phyloP scores from a whole-genome alignment of 2,329 filamentous ascomycete genomes.

The Scorias spongiosa region DNA sequence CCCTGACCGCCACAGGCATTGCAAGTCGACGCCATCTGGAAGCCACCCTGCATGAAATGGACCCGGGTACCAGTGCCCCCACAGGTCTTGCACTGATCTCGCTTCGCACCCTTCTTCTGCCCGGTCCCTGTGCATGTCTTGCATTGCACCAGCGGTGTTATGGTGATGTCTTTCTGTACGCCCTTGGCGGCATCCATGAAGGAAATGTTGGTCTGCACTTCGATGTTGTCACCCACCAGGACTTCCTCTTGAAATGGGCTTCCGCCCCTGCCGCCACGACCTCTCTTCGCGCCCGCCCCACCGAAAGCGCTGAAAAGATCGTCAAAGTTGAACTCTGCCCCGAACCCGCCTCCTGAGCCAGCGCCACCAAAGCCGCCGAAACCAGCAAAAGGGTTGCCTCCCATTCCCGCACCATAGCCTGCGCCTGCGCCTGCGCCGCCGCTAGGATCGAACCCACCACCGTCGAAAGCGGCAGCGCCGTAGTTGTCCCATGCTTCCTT shows the following conservation, averaged over 20 bases:
- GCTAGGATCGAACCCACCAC: slow-evolving; percentile 61
- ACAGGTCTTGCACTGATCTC: slow-evolving; percentile 61
- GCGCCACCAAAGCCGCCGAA: slow-evolving; percentile 34
- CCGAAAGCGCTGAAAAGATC: slow-evolving; percentile 85
- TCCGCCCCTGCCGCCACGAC: slow-evolving; percentile 36
- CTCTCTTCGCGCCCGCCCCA: slow-evolving; percentile 39
- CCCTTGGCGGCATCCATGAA: slow-evolving; percentile 96
- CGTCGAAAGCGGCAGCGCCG: slow-evolving; percentile 62
- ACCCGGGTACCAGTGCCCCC: slow-evolving; percentile 76
- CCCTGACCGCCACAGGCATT: slow-evolving; percentile 67
- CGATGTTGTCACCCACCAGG: slow-evolving; percentile 87
- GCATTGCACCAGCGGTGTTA: slow-evolving; percentile 69
- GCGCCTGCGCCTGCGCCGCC: slow-evolving; percentile 42
- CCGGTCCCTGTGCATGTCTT: slow-evolving; percentile 72
- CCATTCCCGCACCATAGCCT: slow-evolving; percentile 35
- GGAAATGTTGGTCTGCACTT: slow-evolving; percentile 80
- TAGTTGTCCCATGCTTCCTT: slow-evolving; percentile 84
- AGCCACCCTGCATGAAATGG: slow-evolving; percentile 80
- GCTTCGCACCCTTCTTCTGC: slow-evolving; percentile 64
- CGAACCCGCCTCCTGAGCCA: slow-evolving; percentile 45
- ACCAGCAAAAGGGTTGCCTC: slow-evolving; percentile 46
- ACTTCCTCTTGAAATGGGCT: slow-evolving; percentile 67
- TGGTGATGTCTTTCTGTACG: slow-evolving; percentile 69
- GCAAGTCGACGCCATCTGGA: slow-evolving; percentile 92
- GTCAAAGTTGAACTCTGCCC: slow-evolving; percentile 83